phyloP scores from a whole-genome alignment of 1,284 basidiomycete genomes.

The Boletus chippewaensis region DNA sequence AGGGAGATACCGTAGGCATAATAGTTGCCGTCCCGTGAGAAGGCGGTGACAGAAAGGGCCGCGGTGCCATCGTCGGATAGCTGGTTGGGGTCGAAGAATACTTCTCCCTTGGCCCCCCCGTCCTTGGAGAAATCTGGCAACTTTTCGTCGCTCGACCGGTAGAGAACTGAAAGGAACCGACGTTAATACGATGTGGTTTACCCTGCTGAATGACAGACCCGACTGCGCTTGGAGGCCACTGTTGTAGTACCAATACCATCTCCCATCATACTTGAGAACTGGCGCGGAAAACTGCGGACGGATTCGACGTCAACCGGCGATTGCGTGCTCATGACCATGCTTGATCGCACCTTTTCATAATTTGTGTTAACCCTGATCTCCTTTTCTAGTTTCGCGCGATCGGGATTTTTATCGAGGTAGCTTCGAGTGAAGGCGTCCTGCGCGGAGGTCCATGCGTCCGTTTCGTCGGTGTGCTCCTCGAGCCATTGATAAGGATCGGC shows the following conservation, averaged over 20 bases:
- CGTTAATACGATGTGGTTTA: neutral
- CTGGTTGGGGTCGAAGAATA: slow-evolving; percentile 77
- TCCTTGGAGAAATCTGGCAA: slow-evolving; percentile 49
- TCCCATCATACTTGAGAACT: slow-evolving; percentile 51
- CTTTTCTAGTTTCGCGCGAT: slow-evolving; percentile 51
- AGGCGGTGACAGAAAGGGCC: slow-evolving; percentile 50
- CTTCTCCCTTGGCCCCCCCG: slow-evolving; percentile 45
- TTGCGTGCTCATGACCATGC: neutral
- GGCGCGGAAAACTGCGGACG: slow-evolving; percentile 54
- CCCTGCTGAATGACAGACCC: slow-evolving; percentile 34
- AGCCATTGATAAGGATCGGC: slow-evolving; percentile 73
- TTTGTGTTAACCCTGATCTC: slow-evolving; percentile 59
- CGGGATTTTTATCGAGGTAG: slow-evolving; percentile 56
- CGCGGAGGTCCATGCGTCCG: slow-evolving; percentile 54
- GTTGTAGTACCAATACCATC: slow-evolving; percentile 77
- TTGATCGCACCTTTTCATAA: slow-evolving; percentile 56
- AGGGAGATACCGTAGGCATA: slow-evolving; percentile 74
- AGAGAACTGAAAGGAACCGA: slow-evolving; percentile 43
- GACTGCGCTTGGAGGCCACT: slow-evolving; percentile 63
- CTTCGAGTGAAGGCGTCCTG: slow-evolving; percentile 57
- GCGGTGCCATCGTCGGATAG: slow-evolving; percentile 71
- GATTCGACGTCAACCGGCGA: slow-evolving; percentile 3
- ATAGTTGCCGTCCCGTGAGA: slow-evolving; percentile 63
- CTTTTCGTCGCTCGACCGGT: slow-evolving; percentile 51
- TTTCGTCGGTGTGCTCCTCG: slow-evolving; percentile 55